Base-by-base conservation (phyloP, 306 rosid species). In the Quillaja saponaria region DNA sequence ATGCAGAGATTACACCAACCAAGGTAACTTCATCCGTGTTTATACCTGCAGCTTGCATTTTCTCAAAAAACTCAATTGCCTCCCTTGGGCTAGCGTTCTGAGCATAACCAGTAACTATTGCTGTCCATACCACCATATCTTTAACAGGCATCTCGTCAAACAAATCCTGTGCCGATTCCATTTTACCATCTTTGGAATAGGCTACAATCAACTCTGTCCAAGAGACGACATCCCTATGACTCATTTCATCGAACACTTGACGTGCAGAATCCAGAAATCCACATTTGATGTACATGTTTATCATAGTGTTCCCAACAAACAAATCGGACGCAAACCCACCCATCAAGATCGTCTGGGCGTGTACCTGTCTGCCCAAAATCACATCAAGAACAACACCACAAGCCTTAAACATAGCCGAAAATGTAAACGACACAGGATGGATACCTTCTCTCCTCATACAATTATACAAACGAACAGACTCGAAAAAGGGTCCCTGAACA, bases 91-190 rank as follows among this genome's bases (percentile, higher is more conserved):
- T 80, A 39, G 81, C 89, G 71, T 91, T 87, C 55, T 91, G 91
- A 1, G 95, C 84, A 68, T 80, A 91, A 8, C 96, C 96, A 1
- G 75, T 84, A 38, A 91, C 78, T 90, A 91, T 82, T 0, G 95
- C 79, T 12, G 95, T 91, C 97, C 97, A 91, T 12, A 78, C 83
- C 77, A 91, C 95, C 80, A 76, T 83, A 79, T 91, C 96, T 64
- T 85, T 91, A 60, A 37, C 52, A 0, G 78, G 84, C 71, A 84
- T 50, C 8, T 49, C 84, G n/a, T 77, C 78, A 76, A 91, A 91
- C 75, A 91, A 33, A 12, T 77, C 86, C 47, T 39, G 10, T 0
- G 96, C 97, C 0, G 82, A 82, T 5, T 49, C 72, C 87, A 87
- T 84, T 31, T 85, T 82, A 5, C 88, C 95, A 33, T 20, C 41